These are phyloP conservation scores for Mariannaea elegans DNA, from an alignment of 2,329 filamentous ascomycete genomes.

Conservation along the genomic window DNA sequence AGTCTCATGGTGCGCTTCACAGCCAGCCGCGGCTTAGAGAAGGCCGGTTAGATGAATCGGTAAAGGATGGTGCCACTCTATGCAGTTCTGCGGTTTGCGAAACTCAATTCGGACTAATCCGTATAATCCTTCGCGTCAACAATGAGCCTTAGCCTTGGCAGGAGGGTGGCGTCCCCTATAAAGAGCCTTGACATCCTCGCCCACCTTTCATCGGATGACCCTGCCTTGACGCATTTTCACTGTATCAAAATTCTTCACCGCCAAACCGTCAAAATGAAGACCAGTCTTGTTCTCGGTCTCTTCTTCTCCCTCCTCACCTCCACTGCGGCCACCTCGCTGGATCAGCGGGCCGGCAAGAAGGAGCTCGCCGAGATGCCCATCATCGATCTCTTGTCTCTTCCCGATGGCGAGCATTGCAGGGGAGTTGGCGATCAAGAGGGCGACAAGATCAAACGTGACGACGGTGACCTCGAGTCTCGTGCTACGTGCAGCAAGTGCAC, in stretches of 20 bases:
- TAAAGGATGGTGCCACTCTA: not conserved
- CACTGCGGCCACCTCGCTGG: not conserved
- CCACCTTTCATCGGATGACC: not conserved
- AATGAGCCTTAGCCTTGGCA: not conserved
- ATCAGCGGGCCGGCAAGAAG: not conserved
- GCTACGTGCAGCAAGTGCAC: conserved; percentile 1
- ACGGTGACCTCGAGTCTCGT: not conserved
- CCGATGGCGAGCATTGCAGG: not conserved
- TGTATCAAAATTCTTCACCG: not conserved
- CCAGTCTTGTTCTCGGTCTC: not conserved
- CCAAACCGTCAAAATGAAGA: not conserved
- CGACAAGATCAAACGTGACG: not conserved
- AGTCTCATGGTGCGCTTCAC: not conserved
- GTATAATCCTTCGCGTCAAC: not conserved
- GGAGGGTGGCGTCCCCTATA: not conserved
- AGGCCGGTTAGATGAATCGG: not conserved
- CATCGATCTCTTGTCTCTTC: not conserved
- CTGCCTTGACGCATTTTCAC: not conserved
- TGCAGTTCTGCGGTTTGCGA: not conserved
- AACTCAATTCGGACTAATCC: not conserved
- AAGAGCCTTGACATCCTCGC: not conserved
- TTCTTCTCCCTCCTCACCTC: not conserved
- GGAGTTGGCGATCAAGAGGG: not conserved
- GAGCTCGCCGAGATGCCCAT: not conserved
- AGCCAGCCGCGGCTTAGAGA: not conserved